Conservation (phyloP, 805 yeast species). For the Phaffomyces opuntiae region DNA sequence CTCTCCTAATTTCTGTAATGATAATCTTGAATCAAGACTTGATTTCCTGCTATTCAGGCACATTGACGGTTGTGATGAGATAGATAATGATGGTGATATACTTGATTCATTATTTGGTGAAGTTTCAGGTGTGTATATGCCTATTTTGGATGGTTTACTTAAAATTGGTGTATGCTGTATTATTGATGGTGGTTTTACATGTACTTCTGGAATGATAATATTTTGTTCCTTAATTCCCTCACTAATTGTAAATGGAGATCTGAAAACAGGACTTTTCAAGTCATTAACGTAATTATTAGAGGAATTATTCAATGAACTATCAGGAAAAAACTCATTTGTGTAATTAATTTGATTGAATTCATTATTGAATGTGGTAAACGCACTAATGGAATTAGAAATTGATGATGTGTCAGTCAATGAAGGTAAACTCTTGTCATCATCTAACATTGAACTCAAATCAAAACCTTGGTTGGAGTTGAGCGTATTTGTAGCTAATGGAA, state of each 20-base stretch:
- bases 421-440: not conserved
- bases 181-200: too few species aligned
- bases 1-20: constrained; percentile 47
- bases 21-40: constrained; percentile 45
- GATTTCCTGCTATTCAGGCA: not conserved
- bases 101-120: constrained; percentile 1
- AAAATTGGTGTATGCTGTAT: too few species aligned
- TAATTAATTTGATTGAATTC: not conserved
- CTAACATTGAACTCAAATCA: not conserved
- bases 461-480: too few species aligned
- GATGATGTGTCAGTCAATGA: not conserved
- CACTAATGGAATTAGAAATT: not conserved
- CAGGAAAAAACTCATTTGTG: not conserved
- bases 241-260: too few species aligned
- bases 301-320: not conserved
- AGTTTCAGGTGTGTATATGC: not conserved
- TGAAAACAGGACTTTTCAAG: too few species aligned
- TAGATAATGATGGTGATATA: not conserved
- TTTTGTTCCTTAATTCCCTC: too few species aligned
- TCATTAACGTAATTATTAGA: too few species aligned
- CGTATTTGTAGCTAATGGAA: not conserved
- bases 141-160: too few species aligned
- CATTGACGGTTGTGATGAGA: not conserved
- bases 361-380: not conserved
- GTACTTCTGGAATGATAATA: too few species aligned